Evolutionary conservation across 2,329 filamentous ascomycete genomes (phyloP), one percentile per base, ranked within the genome.

Genomic region (Sarocladium oryzae): DNA sequence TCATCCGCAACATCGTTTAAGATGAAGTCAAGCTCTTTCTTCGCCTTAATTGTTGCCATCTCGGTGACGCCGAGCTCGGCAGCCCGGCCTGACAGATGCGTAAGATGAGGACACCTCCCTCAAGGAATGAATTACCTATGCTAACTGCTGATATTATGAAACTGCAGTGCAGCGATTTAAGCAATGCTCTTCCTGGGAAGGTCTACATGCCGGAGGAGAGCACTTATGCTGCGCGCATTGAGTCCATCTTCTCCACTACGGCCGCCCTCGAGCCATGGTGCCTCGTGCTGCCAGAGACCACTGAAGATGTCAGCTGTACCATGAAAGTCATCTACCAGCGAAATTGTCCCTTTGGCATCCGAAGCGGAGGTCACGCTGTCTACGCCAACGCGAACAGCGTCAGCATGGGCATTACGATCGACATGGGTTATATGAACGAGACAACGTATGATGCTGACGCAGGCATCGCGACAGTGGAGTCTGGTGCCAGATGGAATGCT

Each of bases 401-500:
- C 32, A 52, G 61, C 5, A 37, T 60, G 7, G 63, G 62, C 35
- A 53, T 66, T 10, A 63, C 60, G 7, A 54, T 66, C n/a, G 61
- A 64, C 38, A 10, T 24, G 49, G 52, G 23, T 21, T 41, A 54
- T 16, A 54, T 62, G 36, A 56, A 61, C 40, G 37, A 45, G 16
- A 54, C 59, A 13, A 50, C 54, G 1, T 54, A 59, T 36, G 54
- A 56, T 35, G 26, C 23, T 4, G 45, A 53, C 5, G 66, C 70
- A 41, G 62, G 63, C 2, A 65, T 63, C 2, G 68, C 70, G 5
- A 65, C 62, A 5, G 61, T 77, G 13, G 73, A 73, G 2, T 57
- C 68, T 0, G 75, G 74, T 2, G 65, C 66, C 36, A 61, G 66
- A 7, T 78, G 74, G 75, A 40, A 43, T 9, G 50, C 54, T 8